Base-by-base conservation (phyloP, 1,284 basidiomycete genomes). In the Sanguinoderma infundibulare region DNA sequence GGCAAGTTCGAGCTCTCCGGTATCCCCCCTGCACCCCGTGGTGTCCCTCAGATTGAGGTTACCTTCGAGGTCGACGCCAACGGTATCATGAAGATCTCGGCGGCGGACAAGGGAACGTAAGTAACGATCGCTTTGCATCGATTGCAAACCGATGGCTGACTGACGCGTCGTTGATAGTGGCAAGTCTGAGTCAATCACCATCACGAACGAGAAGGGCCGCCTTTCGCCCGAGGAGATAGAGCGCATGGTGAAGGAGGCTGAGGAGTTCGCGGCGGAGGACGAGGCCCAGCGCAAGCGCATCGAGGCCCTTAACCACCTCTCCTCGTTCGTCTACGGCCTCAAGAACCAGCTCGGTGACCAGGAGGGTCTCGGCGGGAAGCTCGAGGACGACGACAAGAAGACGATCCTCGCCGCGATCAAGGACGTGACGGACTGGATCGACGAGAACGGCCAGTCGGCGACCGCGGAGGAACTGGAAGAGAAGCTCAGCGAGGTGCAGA, bases 1-100 rank as follows among this genome's bases (percentile, higher is more conserved):
- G 96, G 96, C 80, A 96, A 96, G 78, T 98, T 98, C 74, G 96
- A 98, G 79, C 88, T 98, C 51, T 91, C 87, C 62, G 78, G 92
- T 65, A 98, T 98, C 67, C 96, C 96, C 22, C 95, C 96, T 40
- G 93, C 96, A 1, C 96, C 96, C 65, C 94, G 95, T 66, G 96
- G 96, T 75, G 93, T 96, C 54, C 95, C 95, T 70, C 95, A 97
- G 70, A 95, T 97, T 61, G 95, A 97, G 78, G 95, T 98, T 60
- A 90, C 91, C 24, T 97, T 97, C 75, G 95, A 97, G 81, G 92
- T 97, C 75, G 95, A 97, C 72, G 91, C 92, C 72, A 95, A 95
- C 75, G 93, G 94, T 84, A 95, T 94, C 73, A 87, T 96, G 87
- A 94, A 91, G 77, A 94, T 96, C 53, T 85, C 84, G 53, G 95